Percentiles rank a stretch among this genome's conserved stretches.
These are phyloP conservation scores for Ambrosiella cleistominuta DNA, from an alignment of 2,329 filamentous ascomycete species.

Conservation along the genomic window DNA sequence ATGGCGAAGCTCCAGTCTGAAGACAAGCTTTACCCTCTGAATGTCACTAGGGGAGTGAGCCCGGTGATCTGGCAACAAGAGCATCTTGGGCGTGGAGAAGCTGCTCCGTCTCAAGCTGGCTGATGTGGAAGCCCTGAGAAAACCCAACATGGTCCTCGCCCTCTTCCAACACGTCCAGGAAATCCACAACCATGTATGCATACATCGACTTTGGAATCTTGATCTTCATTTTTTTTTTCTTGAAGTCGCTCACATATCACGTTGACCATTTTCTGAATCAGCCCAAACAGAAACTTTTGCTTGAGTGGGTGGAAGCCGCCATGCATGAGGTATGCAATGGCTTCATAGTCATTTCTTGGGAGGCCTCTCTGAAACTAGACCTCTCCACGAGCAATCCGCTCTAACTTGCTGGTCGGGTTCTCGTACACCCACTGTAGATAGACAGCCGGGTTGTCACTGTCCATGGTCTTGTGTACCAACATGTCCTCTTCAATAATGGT, in stretches of 20 bases:
- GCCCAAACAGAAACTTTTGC: conserved; percentile 30
- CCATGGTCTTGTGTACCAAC: conserved; percentile 32
- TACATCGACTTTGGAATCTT: conserved; percentile 43
- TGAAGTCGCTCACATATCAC: conserved; percentile 36
- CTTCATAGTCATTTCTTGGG: conserved; percentile 32
- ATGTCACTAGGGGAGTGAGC: conserved; percentile 56
- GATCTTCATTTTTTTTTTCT: conserved; percentile 42
- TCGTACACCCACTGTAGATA: conserved; percentile 38
- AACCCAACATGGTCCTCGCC: conserved; percentile 53
- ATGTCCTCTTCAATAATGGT: conserved; percentile 36
- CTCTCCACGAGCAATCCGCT: conserved; percentile 23
- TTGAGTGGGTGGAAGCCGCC: conserved; percentile 39
- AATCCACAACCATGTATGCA: conserved; percentile 52
- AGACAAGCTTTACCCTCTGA: conserved; percentile 46
- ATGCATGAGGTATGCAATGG: conserved; percentile 36
- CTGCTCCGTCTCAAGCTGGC: conserved; percentile 31
- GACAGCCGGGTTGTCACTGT: conserved; percentile 24
- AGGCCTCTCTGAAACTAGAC: conserved; percentile 32
- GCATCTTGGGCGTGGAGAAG: conserved; percentile 40
- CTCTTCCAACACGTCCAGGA: conserved; percentile 38
- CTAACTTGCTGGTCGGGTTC: conserved; percentile 20
- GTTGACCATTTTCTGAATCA: conserved; percentile 29
- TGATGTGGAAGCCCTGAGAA: conserved; percentile 42
- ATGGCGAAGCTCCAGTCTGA: conserved; percentile 40
- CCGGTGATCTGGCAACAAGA: conserved; percentile 51